A percentile compares a stretch with the other conserved stretches of the same genome.
These are phyloP conservation scores for Obelidium mucronatum DNA, from an alignment of 192 early-diverging fungal species.

Conservation along the genomic window DNA sequence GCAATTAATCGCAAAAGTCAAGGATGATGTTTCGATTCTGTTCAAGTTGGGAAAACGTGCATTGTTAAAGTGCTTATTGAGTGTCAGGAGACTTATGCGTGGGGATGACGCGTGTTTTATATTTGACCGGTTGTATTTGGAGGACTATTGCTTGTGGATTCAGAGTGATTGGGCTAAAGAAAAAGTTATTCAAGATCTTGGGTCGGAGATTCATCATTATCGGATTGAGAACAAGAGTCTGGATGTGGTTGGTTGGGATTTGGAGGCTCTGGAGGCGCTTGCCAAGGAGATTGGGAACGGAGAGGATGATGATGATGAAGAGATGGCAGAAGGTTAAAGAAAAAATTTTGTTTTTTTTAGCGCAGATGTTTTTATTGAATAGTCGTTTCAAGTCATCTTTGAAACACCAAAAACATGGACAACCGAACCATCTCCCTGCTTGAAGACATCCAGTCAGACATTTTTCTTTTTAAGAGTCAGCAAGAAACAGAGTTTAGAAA, in stretches of 20 bases:
- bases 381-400: too few species aligned
- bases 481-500: too few species aligned
- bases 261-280: constrained; percentile 82
- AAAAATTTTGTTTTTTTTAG: background rate
- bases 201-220: constrained; percentile 79
- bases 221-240: constrained; percentile 70
- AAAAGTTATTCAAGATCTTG: constrained; percentile 74
- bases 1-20: constrained; percentile 73
- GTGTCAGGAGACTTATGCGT: constrained; percentile 80
- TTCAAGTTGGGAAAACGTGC: constrained; percentile 86
- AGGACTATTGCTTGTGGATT: constrained; percentile 98
- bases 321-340: background rate
- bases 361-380: too few species aligned
- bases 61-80: constrained; percentile 79
- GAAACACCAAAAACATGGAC: too few species aligned
- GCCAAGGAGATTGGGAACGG: constrained; percentile 57
- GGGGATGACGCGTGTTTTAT: constrained; percentile 89
- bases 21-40: constrained; percentile 79
- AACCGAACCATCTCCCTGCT: too few species aligned
- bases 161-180: constrained; percentile 82
- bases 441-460: too few species aligned
- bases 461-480: too few species aligned
- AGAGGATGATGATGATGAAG: constrained; percentile 22
- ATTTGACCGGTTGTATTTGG: constrained; percentile 86
- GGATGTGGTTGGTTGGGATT: constrained; percentile 78